Base-by-base conservation (phyloP, 2,329 filamentous ascomycete species). In the Exophiala mesophila region DNA sequence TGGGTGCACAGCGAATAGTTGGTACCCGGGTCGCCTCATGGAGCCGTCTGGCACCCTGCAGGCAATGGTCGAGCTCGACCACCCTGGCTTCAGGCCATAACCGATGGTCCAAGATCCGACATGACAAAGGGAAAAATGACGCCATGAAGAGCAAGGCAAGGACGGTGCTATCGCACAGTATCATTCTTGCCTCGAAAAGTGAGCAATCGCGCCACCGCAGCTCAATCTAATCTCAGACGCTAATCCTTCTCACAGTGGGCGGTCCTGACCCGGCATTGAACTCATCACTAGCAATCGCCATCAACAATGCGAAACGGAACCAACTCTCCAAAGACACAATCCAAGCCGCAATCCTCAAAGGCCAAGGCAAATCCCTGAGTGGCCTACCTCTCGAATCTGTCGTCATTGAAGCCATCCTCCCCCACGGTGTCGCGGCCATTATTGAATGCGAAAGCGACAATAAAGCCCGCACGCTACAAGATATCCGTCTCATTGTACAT, bases 71-170 rank as follows among this genome's bases (percentile, higher is more conserved):
- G 29, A 52, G 47, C 36, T 33, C 38, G 17, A 19, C 43, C 5
- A 15, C 31, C 23, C 38, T 43, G 18, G 21, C 15, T 3, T 82
- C 83, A 17, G 88, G 88, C 10, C 88, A 95, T 67, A 95, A 83
- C 65, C 85, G 88, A 62, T 98, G 92, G 92, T 88, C 88, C 44
- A 94, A 92, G 59, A 97, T 96, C 67, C 86, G 83, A 60, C 92
- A 97, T 64, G 88, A 92, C 64, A 98, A 98, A 66, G 88, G 83
- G 38, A 86, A 83, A 49, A 84, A 82, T 44, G 92, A 98, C 63
- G 64, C 63, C 44, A 62, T 82, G 55, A 95, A 89, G 66, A 87
- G 80, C 65, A 76, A 75, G 31, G 74, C 82, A 55, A 82, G 88
- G 20, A 77, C 74, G 34, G 64, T 73, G 32, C 76, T 94, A 55